Conservation (phyloP, 805 yeast species). For the Jamesozyma gamospora region DNA sequence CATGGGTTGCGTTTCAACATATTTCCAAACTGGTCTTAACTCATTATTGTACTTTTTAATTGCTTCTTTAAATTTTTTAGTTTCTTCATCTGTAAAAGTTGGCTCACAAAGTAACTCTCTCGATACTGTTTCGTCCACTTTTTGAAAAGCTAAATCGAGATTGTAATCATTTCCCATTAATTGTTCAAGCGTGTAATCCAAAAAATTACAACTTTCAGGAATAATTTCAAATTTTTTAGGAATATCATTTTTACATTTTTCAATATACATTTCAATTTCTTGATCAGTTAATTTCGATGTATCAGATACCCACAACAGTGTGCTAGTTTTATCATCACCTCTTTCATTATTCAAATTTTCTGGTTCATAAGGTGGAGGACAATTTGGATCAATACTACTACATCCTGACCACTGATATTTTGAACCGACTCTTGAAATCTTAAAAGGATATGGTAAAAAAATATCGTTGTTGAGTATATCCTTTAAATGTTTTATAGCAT, state of each 20-base stretch:
- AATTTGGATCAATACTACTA: conserved; percentile 3
- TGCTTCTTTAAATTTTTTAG: conserved; percentile 61
- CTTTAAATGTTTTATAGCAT: conserved; percentile 13
- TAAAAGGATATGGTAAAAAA: conserved; percentile 22
- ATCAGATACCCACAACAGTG: conserved; percentile 55
- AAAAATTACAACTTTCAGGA: conserved; percentile 67
- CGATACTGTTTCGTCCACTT: conserved; percentile 38
- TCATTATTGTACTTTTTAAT: conserved; percentile 69
- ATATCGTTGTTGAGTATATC: conserved; percentile 14
- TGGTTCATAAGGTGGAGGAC: not conserved
- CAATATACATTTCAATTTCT: conserved; percentile 44
- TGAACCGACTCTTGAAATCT: conserved; percentile 16
- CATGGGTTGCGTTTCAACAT: conserved; percentile 62
- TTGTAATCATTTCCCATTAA: conserved; percentile 46
- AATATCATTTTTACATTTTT: conserved; percentile 39
- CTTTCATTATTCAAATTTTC: conserved; percentile 38
- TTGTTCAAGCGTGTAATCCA: conserved; percentile 58
- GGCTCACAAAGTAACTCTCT: conserved; percentile 66
- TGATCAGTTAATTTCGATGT: conserved; percentile 17
- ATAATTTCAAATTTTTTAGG: conserved; percentile 48
- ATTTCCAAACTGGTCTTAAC: conserved; percentile 58
- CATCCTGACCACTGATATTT: conserved; percentile 26
- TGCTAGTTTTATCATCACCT: conserved; percentile 60
- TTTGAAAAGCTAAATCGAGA: conserved; percentile 36
- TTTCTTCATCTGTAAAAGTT: conserved; percentile 54